Percentiles rank a stretch among this genome's conserved stretches.
These are phyloP conservation scores for Colletotrichum sp. DNA, from an alignment of 2,329 filamentous ascomycete species.

Conservation along the genomic window DNA sequence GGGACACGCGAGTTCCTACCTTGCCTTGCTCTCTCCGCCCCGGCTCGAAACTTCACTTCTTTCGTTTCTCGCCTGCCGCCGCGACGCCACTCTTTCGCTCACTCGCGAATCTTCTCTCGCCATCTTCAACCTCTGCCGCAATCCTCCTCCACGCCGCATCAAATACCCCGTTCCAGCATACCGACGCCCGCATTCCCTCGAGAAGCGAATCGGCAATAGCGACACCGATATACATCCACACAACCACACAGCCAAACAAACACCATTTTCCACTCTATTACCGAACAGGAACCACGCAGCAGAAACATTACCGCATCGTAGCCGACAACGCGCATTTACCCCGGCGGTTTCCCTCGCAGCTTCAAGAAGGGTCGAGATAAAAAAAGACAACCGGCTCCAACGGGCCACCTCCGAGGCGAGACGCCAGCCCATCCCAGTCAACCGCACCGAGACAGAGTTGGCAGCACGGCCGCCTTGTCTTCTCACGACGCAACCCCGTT, in stretches of 20 bases:
- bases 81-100: background rate
- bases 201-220: slow-evolving; percentile 1
- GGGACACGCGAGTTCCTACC: background rate
- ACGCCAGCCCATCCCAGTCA: slow-evolving; percentile 10
- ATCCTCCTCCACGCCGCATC: background rate
- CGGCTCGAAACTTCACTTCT: background rate
- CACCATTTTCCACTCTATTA: background rate
- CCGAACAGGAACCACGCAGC: background rate
- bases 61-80: background rate
- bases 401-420: background rate
- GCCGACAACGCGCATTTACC: background rate
- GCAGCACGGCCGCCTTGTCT: slow-evolving; percentile 2
- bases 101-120: background rate
- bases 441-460: slow-evolving; percentile 14
- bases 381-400: slow-evolving; percentile 1
- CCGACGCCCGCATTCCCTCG: background rate
- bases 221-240: background rate
- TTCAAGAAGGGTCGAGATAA: background rate
- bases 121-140: background rate
- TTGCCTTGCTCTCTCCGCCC: background rate
- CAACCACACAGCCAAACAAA: background rate
- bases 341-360: background rate
- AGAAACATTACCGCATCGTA: background rate
- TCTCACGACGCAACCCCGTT: slow-evolving; percentile 6
- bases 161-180: background rate